phyloP scores from a whole-genome alignment of 2,329 filamentous ascomycete genomes.

The Penicillium freii region DNA sequence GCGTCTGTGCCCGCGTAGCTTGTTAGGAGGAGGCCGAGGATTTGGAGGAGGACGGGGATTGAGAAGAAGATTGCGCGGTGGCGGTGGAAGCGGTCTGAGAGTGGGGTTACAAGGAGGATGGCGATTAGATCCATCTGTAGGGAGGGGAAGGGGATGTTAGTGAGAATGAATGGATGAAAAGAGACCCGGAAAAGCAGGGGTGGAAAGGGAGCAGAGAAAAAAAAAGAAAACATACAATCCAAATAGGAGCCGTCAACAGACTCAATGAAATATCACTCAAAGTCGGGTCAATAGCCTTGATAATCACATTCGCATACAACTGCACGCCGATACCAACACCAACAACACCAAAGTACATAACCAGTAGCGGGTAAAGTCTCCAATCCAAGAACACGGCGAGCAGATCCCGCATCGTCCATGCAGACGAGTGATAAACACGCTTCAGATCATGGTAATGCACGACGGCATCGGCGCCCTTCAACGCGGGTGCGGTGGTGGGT shows the following conservation, averaged over 20 bases:
- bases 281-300: constrained; percentile 69
- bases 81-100: constrained; percentile 82
- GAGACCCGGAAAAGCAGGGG: too few relatives aligned
- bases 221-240: constrained; percentile 64
- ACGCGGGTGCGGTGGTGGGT: constrained; percentile 66
- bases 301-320: constrained; percentile 83
- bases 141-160: background rate
- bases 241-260: constrained; percentile 84
- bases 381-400: constrained; percentile 73
- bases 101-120: constrained; percentile 78
- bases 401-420: constrained; percentile 73
- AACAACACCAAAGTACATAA: constrained; percentile 96
- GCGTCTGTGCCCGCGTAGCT: constrained; percentile 65
- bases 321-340: constrained; percentile 89
- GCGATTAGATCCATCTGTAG: constrained; percentile 78
- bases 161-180: background rate
- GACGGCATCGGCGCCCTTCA: constrained; percentile 72
- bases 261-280: constrained; percentile 74
- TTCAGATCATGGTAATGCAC: constrained; percentile 81
- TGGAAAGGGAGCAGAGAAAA: accelerated
- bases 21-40: constrained; percentile 73
- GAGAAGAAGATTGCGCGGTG: constrained; percentile 80
- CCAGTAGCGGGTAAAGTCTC: constrained; percentile 78
- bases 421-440: constrained; percentile 71
- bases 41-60: constrained; percentile 72